phyloP scores from a whole-genome alignment of 768 basidiomycete species.

The Nidularia pulvinata region DNA sequence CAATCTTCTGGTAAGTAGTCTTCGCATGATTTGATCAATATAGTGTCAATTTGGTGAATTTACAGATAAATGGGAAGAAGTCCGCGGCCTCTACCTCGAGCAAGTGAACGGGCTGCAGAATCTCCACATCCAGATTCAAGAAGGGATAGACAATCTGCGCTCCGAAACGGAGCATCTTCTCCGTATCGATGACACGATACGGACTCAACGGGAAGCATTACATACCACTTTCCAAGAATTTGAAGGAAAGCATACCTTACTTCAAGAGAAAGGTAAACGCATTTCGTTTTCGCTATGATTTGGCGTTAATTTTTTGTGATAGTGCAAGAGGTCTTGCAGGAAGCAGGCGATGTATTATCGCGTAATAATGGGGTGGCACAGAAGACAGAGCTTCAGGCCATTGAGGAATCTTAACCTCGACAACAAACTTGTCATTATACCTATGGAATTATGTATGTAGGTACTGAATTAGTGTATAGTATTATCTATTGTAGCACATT shows the following conservation, averaged over 20 bases:
- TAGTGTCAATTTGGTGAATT: neutral
- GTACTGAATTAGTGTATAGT: neutral
- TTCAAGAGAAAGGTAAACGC: slow-evolving; percentile 42
- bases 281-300: no score
- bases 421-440: slow-evolving; percentile 1
- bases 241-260: slow-evolving; percentile 36
- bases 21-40: slow-evolving; percentile 1
- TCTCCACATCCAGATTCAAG: slow-evolving; percentile 53
- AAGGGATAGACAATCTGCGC: slow-evolving; percentile 38
- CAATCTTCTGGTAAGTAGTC: slow-evolving; percentile 29
- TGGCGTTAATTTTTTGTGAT: neutral
- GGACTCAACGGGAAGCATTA: slow-evolving; percentile 31
- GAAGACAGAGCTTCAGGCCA: slow-evolving; percentile 18
- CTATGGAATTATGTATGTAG: slow-evolving; percentile 6
- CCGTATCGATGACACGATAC: slow-evolving; percentile 40
- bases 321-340: slow-evolving; percentile 35
- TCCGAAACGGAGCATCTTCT: slow-evolving; percentile 42
- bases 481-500: neutral
- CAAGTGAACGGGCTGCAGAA: slow-evolving; percentile 61
- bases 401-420: slow-evolving; percentile 13
- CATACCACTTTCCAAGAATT: slow-evolving; percentile 38
- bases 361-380: slow-evolving; percentile 13
- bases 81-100: slow-evolving; percentile 56
- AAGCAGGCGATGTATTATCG: slow-evolving; percentile 34
- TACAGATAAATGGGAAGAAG: slow-evolving; percentile 61